Conservation (phyloP, 495 filamentous ascomycete species). For the Tuber umbilicatum region DNA sequence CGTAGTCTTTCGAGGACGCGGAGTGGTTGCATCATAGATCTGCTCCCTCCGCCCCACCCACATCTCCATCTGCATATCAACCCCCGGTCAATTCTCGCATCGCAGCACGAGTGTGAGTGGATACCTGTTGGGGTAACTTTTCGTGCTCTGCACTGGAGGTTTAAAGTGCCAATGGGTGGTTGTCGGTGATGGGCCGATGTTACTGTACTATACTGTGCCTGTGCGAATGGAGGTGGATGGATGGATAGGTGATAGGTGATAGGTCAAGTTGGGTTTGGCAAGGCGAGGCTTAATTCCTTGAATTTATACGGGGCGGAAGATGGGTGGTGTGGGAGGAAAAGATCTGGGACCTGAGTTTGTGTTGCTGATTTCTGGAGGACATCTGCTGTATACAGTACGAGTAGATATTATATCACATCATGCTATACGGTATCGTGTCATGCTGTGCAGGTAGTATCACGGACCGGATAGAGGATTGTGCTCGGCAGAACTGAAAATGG, state of each 20-base stretch:
- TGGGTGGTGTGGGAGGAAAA: not conserved
- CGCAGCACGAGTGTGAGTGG: not conserved
- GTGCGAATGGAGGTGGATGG: not conserved
- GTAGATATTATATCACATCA: not conserved
- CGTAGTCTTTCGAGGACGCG: not conserved
- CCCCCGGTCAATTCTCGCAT: not conserved
- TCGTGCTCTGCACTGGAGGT: not conserved
- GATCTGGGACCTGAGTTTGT: constrained; percentile 3
- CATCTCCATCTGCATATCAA: not conserved
- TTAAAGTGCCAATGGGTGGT: not conserved
- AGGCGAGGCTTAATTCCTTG: too few relatives aligned
- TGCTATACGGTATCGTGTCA: not conserved
- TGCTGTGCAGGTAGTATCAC: not conserved
- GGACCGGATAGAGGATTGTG: not conserved
- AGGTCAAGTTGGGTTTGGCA: not conserved
- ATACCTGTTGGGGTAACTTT: not conserved
- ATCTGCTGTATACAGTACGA: too few relatives aligned
- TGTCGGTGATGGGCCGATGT: not conserved
- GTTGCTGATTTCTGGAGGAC: not conserved
- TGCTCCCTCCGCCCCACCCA: not conserved
- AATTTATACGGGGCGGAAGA: too few relatives aligned
- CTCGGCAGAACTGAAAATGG: not conserved
- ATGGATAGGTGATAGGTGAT: not conserved
- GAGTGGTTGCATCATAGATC: not conserved
- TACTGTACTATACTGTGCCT: not conserved